Evolutionary conservation across 805 yeast species (phyloP).

Genomic region (Lachancea lanzarotensis): DNA sequence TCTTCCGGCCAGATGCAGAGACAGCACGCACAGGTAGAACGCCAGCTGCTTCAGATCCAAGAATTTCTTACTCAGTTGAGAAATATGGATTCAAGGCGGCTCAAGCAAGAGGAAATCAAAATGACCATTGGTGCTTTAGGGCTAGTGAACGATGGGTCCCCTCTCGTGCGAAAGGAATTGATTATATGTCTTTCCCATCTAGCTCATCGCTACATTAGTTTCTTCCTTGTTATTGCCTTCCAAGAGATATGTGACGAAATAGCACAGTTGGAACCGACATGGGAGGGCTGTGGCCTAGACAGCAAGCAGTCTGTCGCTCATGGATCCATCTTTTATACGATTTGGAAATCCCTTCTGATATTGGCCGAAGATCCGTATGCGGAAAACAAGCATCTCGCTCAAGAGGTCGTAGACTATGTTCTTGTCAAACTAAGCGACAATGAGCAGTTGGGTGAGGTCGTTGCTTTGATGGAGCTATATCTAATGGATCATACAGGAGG

Average conservation of each 20-base stretch:
- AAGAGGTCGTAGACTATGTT: conserved; percentile 67
- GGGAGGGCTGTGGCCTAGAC: conserved; percentile 28
- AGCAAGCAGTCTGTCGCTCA: conserved; percentile 68
- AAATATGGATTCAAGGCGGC: conserved; percentile 35
- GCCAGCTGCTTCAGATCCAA: conserved; percentile 27
- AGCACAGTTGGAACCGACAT: conserved; percentile 44
- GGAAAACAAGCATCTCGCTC: conserved; percentile 70
- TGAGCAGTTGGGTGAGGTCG: conserved; percentile 59
- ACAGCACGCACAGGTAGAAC: conserved; percentile 29
- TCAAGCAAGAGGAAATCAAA: conserved; percentile 61
- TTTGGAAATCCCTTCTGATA: conserved; percentile 80
- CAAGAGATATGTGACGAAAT: conserved; percentile 78
- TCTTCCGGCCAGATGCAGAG: conserved; percentile 20
- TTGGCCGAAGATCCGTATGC: conserved; percentile 82
- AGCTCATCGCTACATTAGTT: conserved; percentile 59
- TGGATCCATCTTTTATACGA: conserved; percentile 77
- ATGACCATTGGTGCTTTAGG: conserved; percentile 63
- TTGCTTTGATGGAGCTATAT: conserved; percentile 58
- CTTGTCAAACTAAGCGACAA: conserved; percentile 45
- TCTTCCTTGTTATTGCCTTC: conserved; percentile 81
- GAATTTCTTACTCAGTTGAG: conserved; percentile 25
- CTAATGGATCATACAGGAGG: conserved; percentile 43
- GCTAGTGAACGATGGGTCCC: conserved; percentile 79
- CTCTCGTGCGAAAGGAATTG: conserved; percentile 81
- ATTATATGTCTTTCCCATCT: conserved; percentile 70